Evolutionary conservation across 768 basidiomycete species (phyloP).

Genomic region (Lactifluus subvellereus): DNA sequence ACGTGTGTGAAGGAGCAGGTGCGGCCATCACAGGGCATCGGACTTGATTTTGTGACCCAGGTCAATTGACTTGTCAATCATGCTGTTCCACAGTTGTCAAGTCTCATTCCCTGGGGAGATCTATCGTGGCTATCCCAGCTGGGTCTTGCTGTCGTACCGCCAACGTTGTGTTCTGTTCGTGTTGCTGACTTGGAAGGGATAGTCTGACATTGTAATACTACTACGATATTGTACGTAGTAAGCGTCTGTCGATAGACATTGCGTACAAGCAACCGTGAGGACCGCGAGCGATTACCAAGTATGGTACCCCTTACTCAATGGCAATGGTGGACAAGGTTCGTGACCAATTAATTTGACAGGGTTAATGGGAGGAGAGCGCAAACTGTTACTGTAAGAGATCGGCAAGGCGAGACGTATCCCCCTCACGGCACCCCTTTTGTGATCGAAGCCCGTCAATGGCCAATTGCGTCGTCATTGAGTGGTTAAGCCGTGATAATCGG

Average conservation of each 20-base stretch:
- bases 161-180: background rate
- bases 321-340: background rate
- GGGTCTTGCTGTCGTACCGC: background rate
- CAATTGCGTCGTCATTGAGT: conserved; percentile 5
- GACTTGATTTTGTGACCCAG: background rate
- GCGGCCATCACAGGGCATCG: too few relatives aligned
- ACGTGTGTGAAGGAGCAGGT: background rate
- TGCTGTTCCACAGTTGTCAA: background rate
- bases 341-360: background rate
- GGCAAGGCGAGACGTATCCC: background rate
- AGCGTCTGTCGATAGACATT: background rate
- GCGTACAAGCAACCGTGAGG: background rate
- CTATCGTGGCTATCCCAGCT: background rate
- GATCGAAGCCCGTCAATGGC: conserved; percentile 4
- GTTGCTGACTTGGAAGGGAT: background rate
- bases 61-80: background rate
- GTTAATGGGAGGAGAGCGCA: background rate
- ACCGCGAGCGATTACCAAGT: background rate
- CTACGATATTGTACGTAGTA: background rate
- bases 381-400: background rate
- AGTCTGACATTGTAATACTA: background rate
- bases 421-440: background rate
- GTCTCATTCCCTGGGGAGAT: conserved; percentile 1
- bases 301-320: background rate
- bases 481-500: conserved; percentile 1